Base-by-base conservation (phyloP, 2,329 filamentous ascomycete species). In the Aspergillus jensenii region DNA sequence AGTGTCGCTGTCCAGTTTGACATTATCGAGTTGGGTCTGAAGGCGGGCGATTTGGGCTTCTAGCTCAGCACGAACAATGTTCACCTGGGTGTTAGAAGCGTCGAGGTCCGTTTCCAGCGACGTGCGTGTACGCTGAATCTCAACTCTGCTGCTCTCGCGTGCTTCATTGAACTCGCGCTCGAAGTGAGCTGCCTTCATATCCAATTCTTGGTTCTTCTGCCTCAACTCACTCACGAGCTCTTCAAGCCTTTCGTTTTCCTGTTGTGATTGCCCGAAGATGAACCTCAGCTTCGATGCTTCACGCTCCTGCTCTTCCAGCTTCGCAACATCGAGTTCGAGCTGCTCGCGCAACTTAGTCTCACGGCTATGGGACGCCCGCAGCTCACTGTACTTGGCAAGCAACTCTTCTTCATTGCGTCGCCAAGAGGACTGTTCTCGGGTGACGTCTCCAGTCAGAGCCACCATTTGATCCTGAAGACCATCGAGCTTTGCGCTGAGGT, bases 391-490 rank as follows among this genome's bases (percentile, higher is more conserved):
- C 60, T 78, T 81, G 62, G 78, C 77, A 58, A 78, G 74, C 47
- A 84, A 78, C n/a, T 83, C 79, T 58, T 86, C 81, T 65, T 87
- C 84, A 57, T 77, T 89, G 76, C 90, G 89, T 67, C 87, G 86
- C 77, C 90, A 93, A 37, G 84, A 82, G 31, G 89, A 86, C 70
- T 93, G 93, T 70, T 98, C 93, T 67, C 90, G 87, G 21, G 89
- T 87, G 61, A 97, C 87, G 61, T 96, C 89, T 47, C 86, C 86
- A 53, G 90, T 88, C 49, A 91, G 90, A 56, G 81, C 81, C 33
- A 87, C 84, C 88, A 98, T 93, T 66, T 97, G 91, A 62, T 91
- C 85, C 74, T 98, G 93, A 40, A 99, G 80, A 59, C 87, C 87
- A 66, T 93, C 86, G 68, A 97, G 90, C 75, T 95, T 96, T 71